Percentiles rank a stretch among this genome's conserved stretches.
phyloP scores from a whole-genome alignment of 2,329 filamentous ascomycete genomes.

The Cladophialophora exuberans region DNA sequence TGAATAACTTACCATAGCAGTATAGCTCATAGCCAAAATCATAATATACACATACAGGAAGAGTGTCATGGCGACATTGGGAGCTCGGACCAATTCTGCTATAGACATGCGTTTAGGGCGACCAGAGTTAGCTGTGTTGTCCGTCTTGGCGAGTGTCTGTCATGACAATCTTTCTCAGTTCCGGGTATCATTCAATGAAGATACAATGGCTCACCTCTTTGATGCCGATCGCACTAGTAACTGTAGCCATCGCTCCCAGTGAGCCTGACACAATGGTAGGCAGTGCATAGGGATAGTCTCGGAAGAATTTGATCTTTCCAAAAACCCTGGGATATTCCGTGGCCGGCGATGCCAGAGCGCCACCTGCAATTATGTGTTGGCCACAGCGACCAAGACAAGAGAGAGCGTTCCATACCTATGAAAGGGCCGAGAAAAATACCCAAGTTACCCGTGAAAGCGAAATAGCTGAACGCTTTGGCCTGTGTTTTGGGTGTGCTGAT shows the following conservation, averaged over 20 bases:
- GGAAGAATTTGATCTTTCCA: slow-evolving; percentile 59
- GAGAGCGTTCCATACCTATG: slow-evolving; percentile 42
- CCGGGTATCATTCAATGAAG: background rate
- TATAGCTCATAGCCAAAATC: slow-evolving; percentile 72
- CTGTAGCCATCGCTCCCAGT: slow-evolving; percentile 58
- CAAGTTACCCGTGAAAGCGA: slow-evolving; percentile 74
- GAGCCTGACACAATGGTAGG: slow-evolving; percentile 61
- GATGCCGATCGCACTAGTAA: slow-evolving; percentile 59
- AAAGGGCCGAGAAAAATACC: slow-evolving; percentile 74
- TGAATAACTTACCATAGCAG: slow-evolving; percentile 55
- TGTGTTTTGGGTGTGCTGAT: slow-evolving; percentile 71
- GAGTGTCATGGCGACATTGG: slow-evolving; percentile 68
- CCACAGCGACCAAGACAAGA: background rate
- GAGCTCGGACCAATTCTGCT: slow-evolving; percentile 61
- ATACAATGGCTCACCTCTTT: slow-evolving; percentile 53
- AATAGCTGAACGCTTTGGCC: slow-evolving; percentile 74
- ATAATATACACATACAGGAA: slow-evolving; percentile 68
- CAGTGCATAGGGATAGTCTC: slow-evolving; percentile 67
- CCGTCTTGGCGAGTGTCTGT: slow-evolving; percentile 18
- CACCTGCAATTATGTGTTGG: slow-evolving; percentile 49
- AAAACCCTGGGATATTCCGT: slow-evolving; percentile 65
- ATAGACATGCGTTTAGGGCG: slow-evolving; percentile 46
- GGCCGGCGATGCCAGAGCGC: slow-evolving; percentile 69
- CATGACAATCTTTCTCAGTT: background rate
- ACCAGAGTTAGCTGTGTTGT: slow-evolving; percentile 8